Evolutionary conservation across 306 rosid genomes (phyloP).

Genomic region (Cyamopsis tetragonoloba): DNA sequence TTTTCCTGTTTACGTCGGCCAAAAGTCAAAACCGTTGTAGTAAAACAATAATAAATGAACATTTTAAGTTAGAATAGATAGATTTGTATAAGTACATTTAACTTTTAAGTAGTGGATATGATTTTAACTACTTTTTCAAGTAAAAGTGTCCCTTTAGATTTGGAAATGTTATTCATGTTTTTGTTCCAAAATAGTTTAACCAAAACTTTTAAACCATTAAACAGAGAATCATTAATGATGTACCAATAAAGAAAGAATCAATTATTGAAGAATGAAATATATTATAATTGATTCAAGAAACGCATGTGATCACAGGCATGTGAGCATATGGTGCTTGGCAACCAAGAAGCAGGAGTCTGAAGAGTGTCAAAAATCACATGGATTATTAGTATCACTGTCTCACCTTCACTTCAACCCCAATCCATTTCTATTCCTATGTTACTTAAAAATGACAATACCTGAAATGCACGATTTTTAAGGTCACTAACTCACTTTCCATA

Average conservation of each 20-base stretch:
- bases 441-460: neutral
- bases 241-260: neutral
- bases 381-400: neutral
- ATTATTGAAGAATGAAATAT: neutral
- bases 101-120: neutral
- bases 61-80: neutral
- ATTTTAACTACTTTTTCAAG: neutral
- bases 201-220: neutral
- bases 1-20: too few relatives aligned
- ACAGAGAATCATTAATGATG: neutral
- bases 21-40: too few relatives aligned
- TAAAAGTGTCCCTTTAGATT: neutral
- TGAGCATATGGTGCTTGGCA: slow-evolving; percentile 7
- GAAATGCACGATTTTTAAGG: neutral
- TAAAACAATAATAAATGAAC: too few relatives aligned
- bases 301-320: too few relatives aligned
- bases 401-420: slow-evolving; percentile 1
- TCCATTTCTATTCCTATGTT: neutral
- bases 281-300: neutral
- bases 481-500: slow-evolving; percentile 7
- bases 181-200: neutral
- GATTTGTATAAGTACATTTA: neutral
- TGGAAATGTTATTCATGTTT: neutral
- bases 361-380: slow-evolving; percentile 30
- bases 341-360: neutral